Base-by-base conservation (phyloP, 495 filamentous ascomycete genomes). In the Neurospora tetraspora region DNA sequence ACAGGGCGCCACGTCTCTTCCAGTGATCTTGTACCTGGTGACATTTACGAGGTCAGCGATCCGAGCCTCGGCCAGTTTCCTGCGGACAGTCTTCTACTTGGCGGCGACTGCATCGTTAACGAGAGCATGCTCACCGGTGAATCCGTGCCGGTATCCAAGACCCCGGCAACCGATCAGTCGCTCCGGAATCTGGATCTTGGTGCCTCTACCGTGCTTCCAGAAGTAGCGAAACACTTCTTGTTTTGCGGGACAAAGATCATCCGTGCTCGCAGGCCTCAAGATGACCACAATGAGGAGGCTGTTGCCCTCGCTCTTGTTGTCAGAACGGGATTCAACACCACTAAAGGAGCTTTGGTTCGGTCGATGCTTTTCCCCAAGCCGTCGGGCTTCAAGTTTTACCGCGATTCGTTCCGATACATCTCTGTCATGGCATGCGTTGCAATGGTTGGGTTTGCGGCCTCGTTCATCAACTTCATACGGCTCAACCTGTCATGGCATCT, bases 51-150 rank as follows among this genome's bases (percentile, higher is more conserved):
- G 82, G 89, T 98, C 53, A 97, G 96, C 71, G 96, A 99, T 80
- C 96, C 95, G 16, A 94, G 90, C n/a, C 84, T 99, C 37, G 88
- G 89, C n/a, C 92, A 96, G 76, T 92, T 97, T 76, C 96, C 96
- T 12, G 94, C 93, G 77, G 96, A 99, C 82, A 96, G 94, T 79
- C 85, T 99, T 43, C 84, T 99, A 9, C 83, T 99, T 6, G 92
- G 92, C 71, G 96, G 96, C 34, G 96, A 99, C 80, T 97, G 94
- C 80, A 98, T 99, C 74, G 94, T 99, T 73, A 99, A 99, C 79
- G 96, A 99, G 81, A 98, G 95, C 84, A 99, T 99, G 96, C 89
- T 99, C 39, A 99, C 96, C 45, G 94, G 94, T 61, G 96, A 99
- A 85, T 98, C 96, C 69, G 93, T 99, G 37, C 96, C 96, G 8